Evolutionary conservation across 1,139 yeast genomes (phyloP).

Genomic region (Debaryomyces nepalensis): DNA sequence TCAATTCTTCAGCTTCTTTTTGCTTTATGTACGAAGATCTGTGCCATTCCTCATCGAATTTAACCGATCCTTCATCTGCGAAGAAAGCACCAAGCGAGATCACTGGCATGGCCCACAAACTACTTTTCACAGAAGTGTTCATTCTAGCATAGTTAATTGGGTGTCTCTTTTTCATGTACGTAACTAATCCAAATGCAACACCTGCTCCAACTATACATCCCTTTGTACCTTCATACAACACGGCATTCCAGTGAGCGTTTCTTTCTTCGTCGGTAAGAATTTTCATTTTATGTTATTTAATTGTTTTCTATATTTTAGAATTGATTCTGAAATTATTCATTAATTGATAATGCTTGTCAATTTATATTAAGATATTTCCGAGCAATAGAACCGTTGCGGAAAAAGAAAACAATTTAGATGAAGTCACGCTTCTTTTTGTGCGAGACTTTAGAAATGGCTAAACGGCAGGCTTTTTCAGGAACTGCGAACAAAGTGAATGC

Average conservation of each 20-base stretch:
- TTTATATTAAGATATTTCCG: no score
- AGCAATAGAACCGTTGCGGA: not conserved
- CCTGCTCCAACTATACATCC: conserved; percentile 63
- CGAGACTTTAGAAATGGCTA: conserved; percentile 7
- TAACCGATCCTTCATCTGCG: conserved; percentile 63
- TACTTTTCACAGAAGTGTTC: conserved; percentile 57
- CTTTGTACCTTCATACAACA: conserved; percentile 62
- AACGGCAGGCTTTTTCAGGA: conserved; percentile 4
- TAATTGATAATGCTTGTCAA: no score
- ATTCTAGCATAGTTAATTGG: conserved; percentile 25
- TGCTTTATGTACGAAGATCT: conserved; percentile 23
- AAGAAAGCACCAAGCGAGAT: conserved; percentile 55
- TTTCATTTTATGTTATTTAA: conserved; percentile 54
- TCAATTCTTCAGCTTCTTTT: conserved; percentile 36
- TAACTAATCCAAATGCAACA: conserved; percentile 54
- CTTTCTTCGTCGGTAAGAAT: conserved; percentile 67
- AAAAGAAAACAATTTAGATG: conserved; percentile 6
- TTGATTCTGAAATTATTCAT: no score
- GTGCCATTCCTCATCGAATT: conserved; percentile 57
- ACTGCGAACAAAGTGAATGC: no score
- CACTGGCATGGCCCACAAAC: conserved; percentile 63
- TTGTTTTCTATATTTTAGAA: not conserved
- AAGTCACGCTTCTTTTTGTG: not conserved
- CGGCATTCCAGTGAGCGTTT: conserved; percentile 61
- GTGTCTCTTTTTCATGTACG: conserved; percentile 26